Conservation (phyloP, 495 filamentous ascomycete species). For the Diplogelasinospora grovesii region DNA sequence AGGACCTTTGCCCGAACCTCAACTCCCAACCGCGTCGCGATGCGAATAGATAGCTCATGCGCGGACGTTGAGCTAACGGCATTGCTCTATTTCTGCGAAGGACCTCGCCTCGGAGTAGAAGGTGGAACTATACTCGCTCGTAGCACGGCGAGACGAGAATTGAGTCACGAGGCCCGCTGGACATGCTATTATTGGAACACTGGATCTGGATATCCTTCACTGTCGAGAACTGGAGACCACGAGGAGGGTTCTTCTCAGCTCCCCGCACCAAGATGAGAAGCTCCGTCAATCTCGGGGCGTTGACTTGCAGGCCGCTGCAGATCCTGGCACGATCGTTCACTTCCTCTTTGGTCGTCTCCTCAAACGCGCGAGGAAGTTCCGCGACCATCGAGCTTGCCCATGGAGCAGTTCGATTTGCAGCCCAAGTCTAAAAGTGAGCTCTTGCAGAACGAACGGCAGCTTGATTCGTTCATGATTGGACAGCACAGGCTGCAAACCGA, state of each 20-base stretch:
- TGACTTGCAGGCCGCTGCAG: constrained; percentile 8
- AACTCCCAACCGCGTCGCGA: too few species aligned
- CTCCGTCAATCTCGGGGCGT: constrained; percentile 5
- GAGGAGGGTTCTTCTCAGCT: constrained; percentile 1
- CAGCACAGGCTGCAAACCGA: constrained; percentile 5
- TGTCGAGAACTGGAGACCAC: background rate
- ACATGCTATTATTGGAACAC: constrained; percentile 13
- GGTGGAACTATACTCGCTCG: background rate
- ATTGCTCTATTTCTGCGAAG: background rate
- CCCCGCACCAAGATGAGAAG: constrained; percentile 10
- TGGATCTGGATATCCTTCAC: background rate
- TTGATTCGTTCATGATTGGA: constrained; percentile 7
- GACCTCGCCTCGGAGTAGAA: background rate
- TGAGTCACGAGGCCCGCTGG: background rate
- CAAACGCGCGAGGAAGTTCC: background rate
- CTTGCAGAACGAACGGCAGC: constrained; percentile 8
- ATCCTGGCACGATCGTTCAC: background rate
- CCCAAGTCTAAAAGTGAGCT: constrained; percentile 4
- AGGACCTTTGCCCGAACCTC: background rate
- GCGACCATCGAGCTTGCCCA: background rate
- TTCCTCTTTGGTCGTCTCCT: background rate
- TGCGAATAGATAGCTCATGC: too few species aligned
- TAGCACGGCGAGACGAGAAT: background rate
- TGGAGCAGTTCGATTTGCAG: too few species aligned
- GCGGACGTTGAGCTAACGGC: constrained; percentile 2